Evolutionary conservation across 2,329 filamentous ascomycete genomes (phyloP).

Genomic region (Exophiala calicioides): DNA sequence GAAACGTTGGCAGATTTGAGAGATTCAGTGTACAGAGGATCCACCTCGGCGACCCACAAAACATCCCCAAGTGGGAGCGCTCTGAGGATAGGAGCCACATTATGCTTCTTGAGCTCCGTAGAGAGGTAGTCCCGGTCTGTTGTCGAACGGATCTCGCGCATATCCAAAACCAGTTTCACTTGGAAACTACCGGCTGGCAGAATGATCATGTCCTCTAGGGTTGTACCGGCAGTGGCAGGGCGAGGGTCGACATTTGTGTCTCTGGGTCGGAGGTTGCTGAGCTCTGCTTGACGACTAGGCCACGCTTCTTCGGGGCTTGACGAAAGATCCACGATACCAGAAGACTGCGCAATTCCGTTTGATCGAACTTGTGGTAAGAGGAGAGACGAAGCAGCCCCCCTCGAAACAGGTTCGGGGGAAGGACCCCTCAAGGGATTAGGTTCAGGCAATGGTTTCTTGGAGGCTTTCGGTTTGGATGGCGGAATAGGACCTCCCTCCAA

Average conservation of each 20-base stretch:
- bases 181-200: conserved; percentile 68
- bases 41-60: conserved; percentile 75
- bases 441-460: conserved; percentile 2
- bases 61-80: conserved; percentile 72
- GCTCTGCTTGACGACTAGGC: conserved; percentile 4
- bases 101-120: conserved; percentile 67
- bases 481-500: conserved; percentile 9
- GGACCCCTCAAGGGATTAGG: background rate
- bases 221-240: conserved; percentile 2
- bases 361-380: background rate
- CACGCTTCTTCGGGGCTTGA: conserved; percentile 11
- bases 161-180: conserved; percentile 72
- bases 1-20: conserved; percentile 26
- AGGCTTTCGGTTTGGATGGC: conserved; percentile 1
- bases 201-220: conserved; percentile 52
- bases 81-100: conserved; percentile 66
- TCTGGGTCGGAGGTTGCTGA: background rate
- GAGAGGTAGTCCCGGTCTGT: conserved; percentile 77
- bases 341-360: background rate
- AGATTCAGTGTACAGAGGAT: conserved; percentile 61
- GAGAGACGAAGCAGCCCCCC: background rate
- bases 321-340: conserved; percentile 13
- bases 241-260: background rate
- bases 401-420: background rate
- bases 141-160: conserved; percentile 70